Conservation (phyloP, 331 rosid genomes). For the Malus hybrid region DNA sequence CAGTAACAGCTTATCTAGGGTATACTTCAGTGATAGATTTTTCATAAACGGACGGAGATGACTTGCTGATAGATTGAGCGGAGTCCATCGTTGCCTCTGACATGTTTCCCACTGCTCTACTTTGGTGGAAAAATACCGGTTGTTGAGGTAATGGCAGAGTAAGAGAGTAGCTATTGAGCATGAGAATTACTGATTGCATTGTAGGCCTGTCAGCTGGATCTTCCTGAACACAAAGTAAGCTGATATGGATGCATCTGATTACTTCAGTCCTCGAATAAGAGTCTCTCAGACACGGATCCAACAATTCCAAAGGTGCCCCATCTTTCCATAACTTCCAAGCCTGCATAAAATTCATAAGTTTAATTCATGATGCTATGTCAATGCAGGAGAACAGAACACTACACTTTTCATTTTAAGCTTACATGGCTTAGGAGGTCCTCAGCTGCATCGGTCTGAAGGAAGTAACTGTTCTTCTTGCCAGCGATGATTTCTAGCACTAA, state of each 20-base stretch:
- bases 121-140: neutral
- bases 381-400: neutral
- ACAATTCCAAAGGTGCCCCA: constrained; percentile 10
- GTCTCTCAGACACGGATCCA: constrained; percentile 28
- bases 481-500: constrained; percentile 42
- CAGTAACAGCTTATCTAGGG: neutral
- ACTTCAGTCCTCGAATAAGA: constrained; percentile 33
- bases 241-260: constrained; percentile 44
- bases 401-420: constrained; percentile 5
- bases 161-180: constrained; percentile 2
- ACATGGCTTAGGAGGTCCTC: constrained; percentile 41
- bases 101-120: neutral
- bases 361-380: no score
- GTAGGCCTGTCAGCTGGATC: neutral
- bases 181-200: neutral
- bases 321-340: no score
- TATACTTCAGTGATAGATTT: neutral
- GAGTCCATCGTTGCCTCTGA: neutral
- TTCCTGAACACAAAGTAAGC: constrained; percentile 12
- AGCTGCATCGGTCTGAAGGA: constrained; percentile 14
- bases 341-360: no score
- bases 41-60: neutral
- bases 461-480: constrained; percentile 25
- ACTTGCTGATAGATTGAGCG: neutral
- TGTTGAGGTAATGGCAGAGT: neutral